Base-by-base conservation (phyloP, 1,284 basidiomycete genomes). In the Tilletia setariae region DNA sequence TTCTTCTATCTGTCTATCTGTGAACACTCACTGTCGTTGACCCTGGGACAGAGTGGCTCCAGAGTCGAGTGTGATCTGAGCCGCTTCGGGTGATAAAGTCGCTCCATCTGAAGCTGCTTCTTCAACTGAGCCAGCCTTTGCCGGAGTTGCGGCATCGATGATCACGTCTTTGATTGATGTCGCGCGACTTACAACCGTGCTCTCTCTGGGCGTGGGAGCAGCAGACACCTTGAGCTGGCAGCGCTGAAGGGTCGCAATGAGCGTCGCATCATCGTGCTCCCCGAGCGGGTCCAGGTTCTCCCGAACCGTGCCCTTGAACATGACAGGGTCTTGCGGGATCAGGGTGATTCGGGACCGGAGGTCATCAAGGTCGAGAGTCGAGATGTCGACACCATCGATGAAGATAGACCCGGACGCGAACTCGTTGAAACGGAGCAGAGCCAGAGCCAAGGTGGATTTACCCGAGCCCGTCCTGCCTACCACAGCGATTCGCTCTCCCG, bases 241-340 rank as follows among this genome's bases (percentile, higher is more conserved):
- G 64, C 74, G 83, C 16, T 84, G 80, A 0, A 87, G 79, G 1
- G 85, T 85, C 64, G 85, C 84, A 85, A 86, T 87, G 51, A 87
- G 77, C 42, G 85, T 85, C 19, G 86, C 86, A 79, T 92, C 91
- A 65, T 91, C 89, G 76, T 89, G 85, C 77, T 89, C 86, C 4
- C 86, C 87, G 28, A 67, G 63, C 2, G 66, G 66, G 49, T 67
- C 66, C 19, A 67, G 25, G 63, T 67, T 67, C 21, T 62, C 53
- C 15, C 66, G 53, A 0, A 67, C 53, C 11, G 66, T 67, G 23
- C 82, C 80, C 49, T 74, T 72, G 63, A 89, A 90, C 25, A 90
- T 81, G 2, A 86, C 85, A 25, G 85, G 87, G 68, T 90, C 89
- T 80, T 90, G 89, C 0, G 89, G 89, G 32, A 92, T 90, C 42